Evolutionary conservation across 148 eudicot genomes (phyloP).

Genomic region (Silene uniflora): DNA sequence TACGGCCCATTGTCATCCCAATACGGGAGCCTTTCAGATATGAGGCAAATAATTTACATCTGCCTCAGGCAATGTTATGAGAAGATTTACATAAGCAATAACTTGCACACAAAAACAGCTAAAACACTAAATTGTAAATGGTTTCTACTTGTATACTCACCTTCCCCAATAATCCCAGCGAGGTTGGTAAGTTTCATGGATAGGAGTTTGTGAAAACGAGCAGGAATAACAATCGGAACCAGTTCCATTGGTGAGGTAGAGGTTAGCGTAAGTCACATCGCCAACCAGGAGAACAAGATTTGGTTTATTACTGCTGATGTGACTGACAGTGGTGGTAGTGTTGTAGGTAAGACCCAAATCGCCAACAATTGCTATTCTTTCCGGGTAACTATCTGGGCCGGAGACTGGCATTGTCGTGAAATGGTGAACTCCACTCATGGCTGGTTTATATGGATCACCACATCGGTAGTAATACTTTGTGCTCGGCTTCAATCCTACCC

Average conservation of each 20-base stretch:
- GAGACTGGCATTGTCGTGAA: slow-evolving; percentile 88
- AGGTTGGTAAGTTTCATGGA: slow-evolving; percentile 96
- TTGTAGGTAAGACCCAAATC: slow-evolving; percentile 95
- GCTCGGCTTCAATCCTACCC: slow-evolving; percentile 64
- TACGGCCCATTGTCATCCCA: too few species aligned
- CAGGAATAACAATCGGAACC: slow-evolving; percentile 92
- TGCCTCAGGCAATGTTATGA: too few species aligned
- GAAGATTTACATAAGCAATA: too few species aligned
- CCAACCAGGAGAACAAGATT: slow-evolving; percentile 85
- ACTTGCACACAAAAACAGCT: too few species aligned
- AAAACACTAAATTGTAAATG: neutral
- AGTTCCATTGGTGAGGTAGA: slow-evolving; percentile 87
- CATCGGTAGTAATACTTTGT: slow-evolving; percentile 72
- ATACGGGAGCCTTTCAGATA: too few species aligned
- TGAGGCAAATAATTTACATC: too few species aligned
- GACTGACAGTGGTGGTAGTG: slow-evolving; percentile 67
- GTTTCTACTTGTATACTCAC: slow-evolving; percentile 26
- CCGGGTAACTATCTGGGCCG: slow-evolving; percentile 58
- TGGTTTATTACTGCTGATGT: slow-evolving; percentile 66
- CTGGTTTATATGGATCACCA: slow-evolving; percentile 75
- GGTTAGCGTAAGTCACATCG: slow-evolving; percentile 81
- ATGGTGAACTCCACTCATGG: slow-evolving; percentile 52
- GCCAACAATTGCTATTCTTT: slow-evolving; percentile 69
- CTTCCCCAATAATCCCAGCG: slow-evolving; percentile 99
- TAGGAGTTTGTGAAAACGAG: slow-evolving; percentile 75